phyloP scores from a whole-genome alignment of 2,329 filamentous ascomycete genomes.

The Didymella pomorum region DNA sequence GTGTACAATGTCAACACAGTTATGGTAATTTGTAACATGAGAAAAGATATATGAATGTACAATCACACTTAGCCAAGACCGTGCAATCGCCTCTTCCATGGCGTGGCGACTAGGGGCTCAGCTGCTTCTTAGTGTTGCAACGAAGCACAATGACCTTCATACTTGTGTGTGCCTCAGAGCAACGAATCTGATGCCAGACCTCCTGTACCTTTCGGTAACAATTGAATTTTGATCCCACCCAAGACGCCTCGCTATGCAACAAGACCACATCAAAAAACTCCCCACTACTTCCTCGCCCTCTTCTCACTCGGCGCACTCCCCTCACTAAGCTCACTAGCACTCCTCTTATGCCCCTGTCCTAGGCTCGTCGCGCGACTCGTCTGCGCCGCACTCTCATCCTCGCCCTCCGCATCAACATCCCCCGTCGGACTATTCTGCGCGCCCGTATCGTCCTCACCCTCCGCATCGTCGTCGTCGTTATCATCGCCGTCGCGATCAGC shows the following conservation, averaged over 20 bases:
- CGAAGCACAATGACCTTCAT: not conserved
- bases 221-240: not conserved
- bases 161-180: not conserved
- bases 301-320: slow-evolving; percentile 46
- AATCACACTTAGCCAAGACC: not conserved
- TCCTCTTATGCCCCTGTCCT: slow-evolving; percentile 70
- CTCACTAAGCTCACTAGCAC: slow-evolving; percentile 80
- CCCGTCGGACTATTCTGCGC: not conserved
- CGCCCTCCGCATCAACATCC: slow-evolving; percentile 24
- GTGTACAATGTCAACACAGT: slow-evolving; percentile 37
- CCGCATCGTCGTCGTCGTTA: slow-evolving; percentile 23
- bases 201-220: no score
- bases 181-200: no score
- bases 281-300: slow-evolving; percentile 41
- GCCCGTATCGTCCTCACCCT: slow-evolving; percentile 28
- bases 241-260: slow-evolving; percentile 8
- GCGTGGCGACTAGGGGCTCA: not conserved
- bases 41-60: slow-evolving; percentile 3
- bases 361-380: slow-evolving; percentile 40
- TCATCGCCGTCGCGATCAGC: slow-evolving; percentile 46
- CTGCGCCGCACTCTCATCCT: slow-evolving; percentile 41
- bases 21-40: slow-evolving; percentile 32
- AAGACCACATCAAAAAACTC: not conserved
- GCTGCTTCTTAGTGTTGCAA: not conserved
- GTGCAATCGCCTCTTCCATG: not conserved